These are phyloP conservation scores for Claviceps sorghi DNA, from an alignment of 2,329 filamentous ascomycete genomes.

Conservation along the genomic window DNA sequence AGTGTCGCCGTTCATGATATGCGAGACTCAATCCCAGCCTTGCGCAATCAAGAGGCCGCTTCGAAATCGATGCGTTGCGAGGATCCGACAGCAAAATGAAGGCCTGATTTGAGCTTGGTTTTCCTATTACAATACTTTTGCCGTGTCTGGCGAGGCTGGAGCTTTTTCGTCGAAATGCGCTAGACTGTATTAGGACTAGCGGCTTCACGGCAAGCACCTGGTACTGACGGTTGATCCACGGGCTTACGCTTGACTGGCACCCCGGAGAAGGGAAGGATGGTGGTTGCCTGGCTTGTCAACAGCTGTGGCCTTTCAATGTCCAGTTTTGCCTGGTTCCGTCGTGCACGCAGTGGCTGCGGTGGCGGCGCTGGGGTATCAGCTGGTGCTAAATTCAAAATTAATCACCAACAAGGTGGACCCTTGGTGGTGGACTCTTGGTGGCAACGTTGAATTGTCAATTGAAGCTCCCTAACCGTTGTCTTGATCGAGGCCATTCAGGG, in stretches of 20 bases:
- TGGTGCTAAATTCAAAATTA: too few relatives aligned
- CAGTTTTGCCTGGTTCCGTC: too few relatives aligned
- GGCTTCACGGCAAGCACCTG: not conserved
- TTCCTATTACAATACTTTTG: slow-evolving; percentile 10
- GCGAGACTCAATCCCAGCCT: slow-evolving; percentile 7
- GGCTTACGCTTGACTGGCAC: not conserved
- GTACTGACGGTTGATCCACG: not conserved
- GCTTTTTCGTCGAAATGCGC: slow-evolving; percentile 25
- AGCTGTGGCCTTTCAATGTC: not conserved
- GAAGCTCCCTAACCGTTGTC: not conserved
- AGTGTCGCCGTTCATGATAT: slow-evolving; percentile 69
- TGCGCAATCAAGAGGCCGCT: slow-evolving; percentile 6
- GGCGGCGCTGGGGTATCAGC: not conserved
- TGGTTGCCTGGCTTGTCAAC: not conserved
- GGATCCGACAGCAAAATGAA: slow-evolving; percentile 1
- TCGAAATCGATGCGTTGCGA: slow-evolving; percentile 1
- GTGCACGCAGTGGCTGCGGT: not conserved
- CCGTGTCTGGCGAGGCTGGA: slow-evolving; percentile 25
- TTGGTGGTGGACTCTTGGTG: not conserved
- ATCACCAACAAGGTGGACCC: too few relatives aligned
- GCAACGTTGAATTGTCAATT: not conserved
- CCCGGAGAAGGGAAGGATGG: not conserved
- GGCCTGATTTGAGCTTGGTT: not conserved
- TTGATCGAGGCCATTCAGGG: not conserved
- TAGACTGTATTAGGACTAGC: slow-evolving; percentile 15